Base-by-base conservation (phyloP, 2,329 filamentous ascomycete genomes). In the Penicillium olsonii region DNA sequence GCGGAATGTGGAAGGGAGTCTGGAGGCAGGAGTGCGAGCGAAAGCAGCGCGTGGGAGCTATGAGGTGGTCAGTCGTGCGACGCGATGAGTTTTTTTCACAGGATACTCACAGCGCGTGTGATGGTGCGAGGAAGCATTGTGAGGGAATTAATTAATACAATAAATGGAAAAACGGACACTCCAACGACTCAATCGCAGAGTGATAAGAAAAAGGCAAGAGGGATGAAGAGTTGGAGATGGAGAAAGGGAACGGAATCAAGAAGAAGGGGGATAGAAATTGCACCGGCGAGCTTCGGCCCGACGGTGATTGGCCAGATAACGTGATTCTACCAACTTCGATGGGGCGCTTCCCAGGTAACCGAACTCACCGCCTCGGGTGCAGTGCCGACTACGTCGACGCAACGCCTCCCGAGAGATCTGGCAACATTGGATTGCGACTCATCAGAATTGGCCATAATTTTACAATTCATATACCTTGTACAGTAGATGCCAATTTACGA, bases 41-140 rank as follows among this genome's bases (percentile, higher is more conserved):
- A 85, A 78, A 71, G 87, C 78, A 72, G 88, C 85, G 81, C 90
- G 84, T 70, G 90, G 89, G 75, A 95, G 83, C 88, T 92, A 61
- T 70, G 43, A 22, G 37, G 40, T 18, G 39, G 56, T 66, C 47
- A 66, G 61, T 39, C 40, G 40, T 53, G 57, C 50, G 56, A 55
- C 55, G 54, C 57, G 54, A 50, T 52, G 27, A 7, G 35, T 29
- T 50, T 49, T 47, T 50, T 53, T 45, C 22, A 44, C 38, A 5
- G 17, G 20, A 14, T 41, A 31, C 87, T 79, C 84, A 90, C 87
- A 83, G 85, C 85, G 81, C 86, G 83, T 67, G 83, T 82, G 66
- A 90, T 77, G 74, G 84, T 84, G 67, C 86, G 83, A 69, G 86
- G 79, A 76, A 90, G 73, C 87, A 90, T 89, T 71, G 75, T 85